Evolutionary conservation across 352 stramenopile species (phyloP).

Genomic region (Globisporangium solare): DNA sequence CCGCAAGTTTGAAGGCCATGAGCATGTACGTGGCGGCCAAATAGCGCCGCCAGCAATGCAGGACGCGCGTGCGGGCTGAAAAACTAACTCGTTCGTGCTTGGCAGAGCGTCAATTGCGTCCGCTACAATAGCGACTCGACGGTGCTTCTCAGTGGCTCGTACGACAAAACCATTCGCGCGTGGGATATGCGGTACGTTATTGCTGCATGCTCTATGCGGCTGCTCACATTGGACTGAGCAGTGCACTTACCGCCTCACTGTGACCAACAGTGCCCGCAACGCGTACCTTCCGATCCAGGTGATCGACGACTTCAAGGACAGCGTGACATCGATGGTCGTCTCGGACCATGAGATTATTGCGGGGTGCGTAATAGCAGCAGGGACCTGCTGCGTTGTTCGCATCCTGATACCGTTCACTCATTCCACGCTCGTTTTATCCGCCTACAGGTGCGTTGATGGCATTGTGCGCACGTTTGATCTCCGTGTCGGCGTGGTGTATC

Average conservation of each 20-base stretch:
- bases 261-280: constrained; percentile 47
- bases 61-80: too few species aligned
- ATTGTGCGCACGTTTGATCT: constrained; percentile 83
- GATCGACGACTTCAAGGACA: constrained; percentile 86
- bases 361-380: constrained; percentile 25
- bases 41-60: too few species aligned
- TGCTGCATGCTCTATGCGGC: too few species aligned
- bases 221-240: too few species aligned
- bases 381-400: constrained; percentile 4
- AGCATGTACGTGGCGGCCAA: constrained; percentile 36
- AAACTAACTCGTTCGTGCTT: too few species aligned
- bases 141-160: constrained; percentile 81
- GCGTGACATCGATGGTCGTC: constrained; percentile 79
- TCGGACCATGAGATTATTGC: constrained; percentile 79
- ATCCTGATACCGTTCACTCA: not conserved
- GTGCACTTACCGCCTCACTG: too few species aligned
- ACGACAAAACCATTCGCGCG: constrained; percentile 82
- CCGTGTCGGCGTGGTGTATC: constrained; percentile 52
- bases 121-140: constrained; percentile 75
- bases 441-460: constrained; percentile 72
- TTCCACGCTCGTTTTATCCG: not conserved
- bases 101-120: constrained; percentile 81
- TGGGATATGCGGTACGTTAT: constrained; percentile 63
- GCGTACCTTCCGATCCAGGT: constrained; percentile 78
- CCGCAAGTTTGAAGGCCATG: constrained; percentile 87